Base-by-base conservation (phyloP, 345 rosid genomes). In the Salix udensis region DNA sequence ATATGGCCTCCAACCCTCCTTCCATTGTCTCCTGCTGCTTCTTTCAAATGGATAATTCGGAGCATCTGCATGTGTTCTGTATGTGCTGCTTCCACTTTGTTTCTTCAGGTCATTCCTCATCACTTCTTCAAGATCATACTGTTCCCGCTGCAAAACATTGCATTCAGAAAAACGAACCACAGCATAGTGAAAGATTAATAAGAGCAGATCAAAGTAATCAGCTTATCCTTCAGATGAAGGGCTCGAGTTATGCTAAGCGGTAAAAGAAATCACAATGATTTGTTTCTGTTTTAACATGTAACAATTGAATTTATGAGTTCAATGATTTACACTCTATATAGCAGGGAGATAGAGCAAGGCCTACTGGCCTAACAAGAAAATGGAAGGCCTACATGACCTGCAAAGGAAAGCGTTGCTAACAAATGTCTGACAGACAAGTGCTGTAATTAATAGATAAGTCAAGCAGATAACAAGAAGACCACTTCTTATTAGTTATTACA, bases 41-140 rank as follows among this genome's bases (percentile, higher is more conserved):
- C 88, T 84, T 65, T 88, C 92, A 68, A 79, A 88, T 58, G 92
- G 88, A 87, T 85, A 79, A 73, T 78, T 83, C 74, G 76, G 85
- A 60, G 76, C 75, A 70, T 89, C 92, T 71, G 82, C 65, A 13
- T 83, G 82, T 26, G 85, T 79, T 86, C 89, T 86, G 65, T 83
- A 77, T 58, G 90, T 61, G 80, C 85, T 84, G 81, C 79, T 77
- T 83, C 87, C 98, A 15, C 81, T 82, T 65, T 70, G 85, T 78
- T 86, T 92, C 87, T 87, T 96, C 78, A 82, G 91, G 1, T 85
- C 77, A 71, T 77, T 89, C 85, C 91, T 87, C 75, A 74, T 84
- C 84, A 90, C 97, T 86, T 93, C 98, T 78, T 94, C 98, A 50
- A 82, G 84, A 87, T 94, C 99, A 85, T 94, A 91, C 76, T 86